phyloP scores from a whole-genome alignment of 495 filamentous ascomycete genomes.

The Penicillium herquei region DNA sequence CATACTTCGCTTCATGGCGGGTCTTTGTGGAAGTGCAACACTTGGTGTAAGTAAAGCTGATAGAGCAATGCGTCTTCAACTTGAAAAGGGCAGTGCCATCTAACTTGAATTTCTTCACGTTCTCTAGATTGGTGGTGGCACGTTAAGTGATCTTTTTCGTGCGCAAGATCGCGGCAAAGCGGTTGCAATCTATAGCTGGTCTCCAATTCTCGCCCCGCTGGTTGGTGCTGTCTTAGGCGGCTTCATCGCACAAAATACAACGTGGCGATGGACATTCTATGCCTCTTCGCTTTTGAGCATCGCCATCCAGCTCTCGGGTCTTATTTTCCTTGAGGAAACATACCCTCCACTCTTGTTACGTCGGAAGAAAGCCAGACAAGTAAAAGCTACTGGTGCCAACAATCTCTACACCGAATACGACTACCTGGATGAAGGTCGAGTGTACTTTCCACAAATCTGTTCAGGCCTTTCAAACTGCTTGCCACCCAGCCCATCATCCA shows the following conservation, averaged over 20 bases:
- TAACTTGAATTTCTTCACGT: not conserved
- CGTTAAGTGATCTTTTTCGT: constrained; percentile 1
- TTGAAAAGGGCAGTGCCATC: no score
- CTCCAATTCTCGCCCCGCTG: not conserved
- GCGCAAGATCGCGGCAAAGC: not conserved
- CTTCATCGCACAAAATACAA: not conserved
- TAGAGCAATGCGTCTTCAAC: no score
- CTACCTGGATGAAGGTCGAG: constrained; percentile 28
- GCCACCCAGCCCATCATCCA: constrained; percentile 47
- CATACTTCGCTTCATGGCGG: not conserved
- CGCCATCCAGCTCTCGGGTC: constrained; percentile 49
- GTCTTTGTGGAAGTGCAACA: not conserved
- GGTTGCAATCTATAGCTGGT: not conserved
- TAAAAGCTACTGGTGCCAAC: constrained; percentile 42
- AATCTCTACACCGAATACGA: constrained; percentile 69
- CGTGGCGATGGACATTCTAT: constrained; percentile 32
- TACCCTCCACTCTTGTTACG: constrained; percentile 50
- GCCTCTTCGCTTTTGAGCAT: constrained; percentile 50
- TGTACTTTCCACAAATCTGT: constrained; percentile 38
- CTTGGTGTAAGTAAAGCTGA: not conserved
- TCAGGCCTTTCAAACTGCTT: constrained; percentile 55
- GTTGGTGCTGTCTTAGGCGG: not conserved
- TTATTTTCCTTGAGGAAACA: constrained; percentile 46
- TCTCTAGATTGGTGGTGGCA: not conserved
- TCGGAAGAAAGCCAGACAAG: constrained; percentile 48